Evolutionary conservation across 202 grass and related monocot genomes (phyloP), one percentile per base, ranked within the genome.

Genomic region (Setaria italica): DNA sequence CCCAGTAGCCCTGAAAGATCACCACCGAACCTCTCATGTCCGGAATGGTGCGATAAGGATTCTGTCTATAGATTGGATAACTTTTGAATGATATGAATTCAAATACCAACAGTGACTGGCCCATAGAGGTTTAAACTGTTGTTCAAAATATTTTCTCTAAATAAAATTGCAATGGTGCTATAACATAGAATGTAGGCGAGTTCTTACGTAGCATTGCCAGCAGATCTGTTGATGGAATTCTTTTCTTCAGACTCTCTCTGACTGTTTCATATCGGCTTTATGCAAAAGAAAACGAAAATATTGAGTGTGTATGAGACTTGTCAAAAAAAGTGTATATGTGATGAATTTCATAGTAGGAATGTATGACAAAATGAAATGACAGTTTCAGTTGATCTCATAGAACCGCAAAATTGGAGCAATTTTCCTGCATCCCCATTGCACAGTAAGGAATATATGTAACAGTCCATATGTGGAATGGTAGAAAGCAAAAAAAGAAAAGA

Each of bases 241-340:
- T 97, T 94, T 87, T 86, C 89, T 86, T 94, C 80, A 96, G 62
- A 72, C 84, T 83, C 80, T 84, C 89, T 86, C 75, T 85, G 51
- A 91, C 82, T 58, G 66, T 80, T 91, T 88, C 94, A 91, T 99
- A 99, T 64, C 94, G 87, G 87, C 97, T 99, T 94, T 85, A 92
- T 77, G 56, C 66, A 93, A 82, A 89, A 85, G 25, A 85, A 75
- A 29, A 67, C 35, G 34, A 50, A 78, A 88, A 30, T 53, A 30
- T 55, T 32, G 11, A 63, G 29, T 14, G 55, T 58, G 29, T 14
- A 33, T 33, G 29, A 14, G 30, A 63, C 29, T 62, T 30, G 21
- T 29, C 4, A 4, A 14, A 63, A 33, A 57, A 90, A 80, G 62
- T 79, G 51, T 46, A 82, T 50, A 60, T 49, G 43, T 54, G 45